Percentiles rank a stretch among this genome's conserved stretches.
Conservation (phyloP, 2,329 filamentous ascomycete genomes). For the Ciborinia camelliae region DNA sequence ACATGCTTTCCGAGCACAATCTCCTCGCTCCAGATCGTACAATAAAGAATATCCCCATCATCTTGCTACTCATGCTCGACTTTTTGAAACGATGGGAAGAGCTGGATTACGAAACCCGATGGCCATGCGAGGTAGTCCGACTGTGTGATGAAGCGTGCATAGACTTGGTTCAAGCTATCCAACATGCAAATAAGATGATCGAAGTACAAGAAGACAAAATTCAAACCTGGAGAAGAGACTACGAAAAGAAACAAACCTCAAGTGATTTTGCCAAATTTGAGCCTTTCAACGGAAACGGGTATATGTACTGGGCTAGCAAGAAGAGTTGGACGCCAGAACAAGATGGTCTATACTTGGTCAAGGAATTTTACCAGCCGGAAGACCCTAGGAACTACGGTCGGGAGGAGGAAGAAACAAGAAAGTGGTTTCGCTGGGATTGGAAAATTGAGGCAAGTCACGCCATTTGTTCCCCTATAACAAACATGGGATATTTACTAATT, state of each 20-base stretch:
- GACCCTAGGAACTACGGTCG: not conserved
- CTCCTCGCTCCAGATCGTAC: conserved; percentile 41
- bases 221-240: not conserved
- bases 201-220: conserved; percentile 17
- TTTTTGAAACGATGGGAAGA: conserved; percentile 34
- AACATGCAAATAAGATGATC: conserved; percentile 23
- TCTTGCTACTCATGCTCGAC: conserved; percentile 46
- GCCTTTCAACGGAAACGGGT: not conserved
- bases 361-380: not conserved
- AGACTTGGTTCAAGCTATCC: conserved; percentile 21
- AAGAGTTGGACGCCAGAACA: not conserved
- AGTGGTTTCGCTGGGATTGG: conserved; percentile 27
- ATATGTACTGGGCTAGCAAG: not conserved
- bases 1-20: conserved; percentile 44
- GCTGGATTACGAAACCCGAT: not conserved
- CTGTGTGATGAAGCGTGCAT: conserved; percentile 24
- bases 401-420: conserved; percentile 4
- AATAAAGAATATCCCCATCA: conserved; percentile 47
- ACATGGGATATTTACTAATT: not conserved
- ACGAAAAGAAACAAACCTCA: conserved; percentile 18
- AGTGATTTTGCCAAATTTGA: not conserved
- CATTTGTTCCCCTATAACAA: not conserved
- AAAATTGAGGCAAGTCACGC: conserved; percentile 22
- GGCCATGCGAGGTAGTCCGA: conserved; percentile 39
- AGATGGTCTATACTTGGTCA: not conserved